Conservation (phyloP, 108 stramenopile genomes). For the Skeletonema marinoi region DNA sequence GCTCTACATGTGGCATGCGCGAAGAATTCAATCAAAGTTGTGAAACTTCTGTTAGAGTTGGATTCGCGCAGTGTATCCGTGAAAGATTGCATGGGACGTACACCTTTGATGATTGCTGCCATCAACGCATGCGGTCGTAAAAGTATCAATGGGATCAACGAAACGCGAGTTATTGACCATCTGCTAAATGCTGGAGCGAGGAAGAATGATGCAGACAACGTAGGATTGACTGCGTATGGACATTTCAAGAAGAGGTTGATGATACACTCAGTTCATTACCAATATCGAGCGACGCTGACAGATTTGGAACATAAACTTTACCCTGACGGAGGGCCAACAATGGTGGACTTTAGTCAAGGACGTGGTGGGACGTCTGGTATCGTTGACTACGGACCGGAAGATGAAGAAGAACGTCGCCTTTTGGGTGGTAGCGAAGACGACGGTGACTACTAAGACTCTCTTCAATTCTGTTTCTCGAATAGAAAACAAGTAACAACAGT, state of each 20-base stretch:
- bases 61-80: neutral
- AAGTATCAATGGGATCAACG: neutral
- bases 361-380: neutral
- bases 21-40: neutral
- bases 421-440: neutral
- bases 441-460: conserved; percentile 6
- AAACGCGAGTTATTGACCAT: conserved; percentile 1
- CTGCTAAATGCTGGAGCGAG: conserved; percentile 3
- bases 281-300: neutral
- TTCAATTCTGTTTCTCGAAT: neutral
- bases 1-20: neutral
- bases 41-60: neutral
- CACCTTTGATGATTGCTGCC: neutral
- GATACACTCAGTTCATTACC: neutral
- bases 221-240: conserved; percentile 10
- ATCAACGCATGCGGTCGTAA: conserved; percentile 1
- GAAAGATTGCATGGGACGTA: neutral
- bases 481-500: too few relatives aligned
- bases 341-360: neutral
- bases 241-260: neutral
- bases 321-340: neutral
- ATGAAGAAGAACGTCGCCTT: neutral
- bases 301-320: conserved; percentile 6
- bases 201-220: neutral
- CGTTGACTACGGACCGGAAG: conserved; percentile 7